Percentiles rank a stretch among this genome's conserved stretches.
Conservation (phyloP, 768 basidiomycete genomes). For the Gloeophyllum trabeum region DNA sequence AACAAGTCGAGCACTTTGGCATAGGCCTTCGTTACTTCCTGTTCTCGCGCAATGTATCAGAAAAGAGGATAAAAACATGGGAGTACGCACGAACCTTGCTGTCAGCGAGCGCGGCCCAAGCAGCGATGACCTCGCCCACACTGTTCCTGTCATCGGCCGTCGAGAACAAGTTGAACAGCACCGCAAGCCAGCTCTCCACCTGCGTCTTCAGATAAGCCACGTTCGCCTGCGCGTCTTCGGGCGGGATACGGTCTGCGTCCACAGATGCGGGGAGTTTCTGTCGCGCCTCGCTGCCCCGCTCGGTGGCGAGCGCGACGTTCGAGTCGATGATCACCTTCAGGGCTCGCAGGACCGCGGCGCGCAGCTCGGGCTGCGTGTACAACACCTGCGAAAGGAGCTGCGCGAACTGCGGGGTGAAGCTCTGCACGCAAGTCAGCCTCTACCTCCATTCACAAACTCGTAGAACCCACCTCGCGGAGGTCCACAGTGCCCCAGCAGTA, state of each 20-base stretch:
- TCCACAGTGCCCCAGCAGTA: slow-evolving; percentile 83
- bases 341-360: slow-evolving; percentile 71
- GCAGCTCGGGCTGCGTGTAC: slow-evolving; percentile 81
- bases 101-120: slow-evolving; percentile 78
- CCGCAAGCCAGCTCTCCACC: slow-evolving; percentile 87
- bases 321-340: slow-evolving; percentile 78
- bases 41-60: not conserved
- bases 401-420: slow-evolving; percentile 67
- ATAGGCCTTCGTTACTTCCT: slow-evolving; percentile 79
- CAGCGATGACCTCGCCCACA: slow-evolving; percentile 80
- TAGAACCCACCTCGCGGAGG: slow-evolving; percentile 44
- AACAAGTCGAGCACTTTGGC: slow-evolving; percentile 65
- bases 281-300: slow-evolving; percentile 15
- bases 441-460: not conserved
- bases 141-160: slow-evolving; percentile 64
- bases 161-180: slow-evolving; percentile 94
- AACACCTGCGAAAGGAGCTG: slow-evolving; percentile 87
- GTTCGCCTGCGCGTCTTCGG: slow-evolving; percentile 52
- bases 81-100: slow-evolving; percentile 43
- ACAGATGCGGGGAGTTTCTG: slow-evolving; percentile 17
- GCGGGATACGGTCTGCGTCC: slow-evolving; percentile 28
- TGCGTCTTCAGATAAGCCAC: slow-evolving; percentile 64
- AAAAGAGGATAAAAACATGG: not conserved
- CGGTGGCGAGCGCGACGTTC: slow-evolving; percentile 44
- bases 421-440: slow-evolving; percentile 26